Base-by-base conservation (phyloP, 2,329 filamentous ascomycete species). In the Curvularia eragrostidis region DNA sequence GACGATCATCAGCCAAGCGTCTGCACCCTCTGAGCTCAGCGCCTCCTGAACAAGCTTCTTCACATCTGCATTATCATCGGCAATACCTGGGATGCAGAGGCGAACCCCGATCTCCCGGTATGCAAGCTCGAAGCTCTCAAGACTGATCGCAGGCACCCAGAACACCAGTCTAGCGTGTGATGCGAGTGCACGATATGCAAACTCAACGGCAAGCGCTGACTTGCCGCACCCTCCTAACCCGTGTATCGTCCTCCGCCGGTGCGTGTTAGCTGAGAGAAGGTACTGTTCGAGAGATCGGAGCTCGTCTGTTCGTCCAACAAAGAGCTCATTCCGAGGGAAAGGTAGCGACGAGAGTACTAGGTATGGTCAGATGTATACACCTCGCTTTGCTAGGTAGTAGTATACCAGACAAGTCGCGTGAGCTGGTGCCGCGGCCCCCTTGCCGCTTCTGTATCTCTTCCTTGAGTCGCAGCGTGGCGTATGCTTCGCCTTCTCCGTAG, bases 1-100 rank as follows among this genome's bases (percentile, higher is more conserved):
- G 18, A 82, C 49, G 38, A 83, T 66, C 38, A 82, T 53, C 1
- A 83, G 66, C 80, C 79, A 82, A 1, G 57, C 56, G 1, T 67
- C 1, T 43, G 56, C 18, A n/a, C 32, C 54, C 13, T 68, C 63
- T 5, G 58, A 48, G 32, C 69, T 75, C 1, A 82, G 58, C 9
- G 61, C 63, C 4, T 38, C 41, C 36, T 77, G 77, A 3, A 82
- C 74, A 1, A 79, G 67, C 9, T 36, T 19, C 38, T 74, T 79
- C 1, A 78, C 50, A 52, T 82, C 74, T 0, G 66, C 69, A 5
- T 75, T 69, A 1, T 71, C 58, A 15, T 79, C 60, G 41, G 34
- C 41, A 23, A 61, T 59, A 1, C 51, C 57, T 15, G 60, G 58
- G 23, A 67, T 59, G 24, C 48, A 24, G 19, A 67, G 56, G 12